phyloP scores from a whole-genome alignment of 2,329 filamentous ascomycete species.

The Fusarium guadeloupense region DNA sequence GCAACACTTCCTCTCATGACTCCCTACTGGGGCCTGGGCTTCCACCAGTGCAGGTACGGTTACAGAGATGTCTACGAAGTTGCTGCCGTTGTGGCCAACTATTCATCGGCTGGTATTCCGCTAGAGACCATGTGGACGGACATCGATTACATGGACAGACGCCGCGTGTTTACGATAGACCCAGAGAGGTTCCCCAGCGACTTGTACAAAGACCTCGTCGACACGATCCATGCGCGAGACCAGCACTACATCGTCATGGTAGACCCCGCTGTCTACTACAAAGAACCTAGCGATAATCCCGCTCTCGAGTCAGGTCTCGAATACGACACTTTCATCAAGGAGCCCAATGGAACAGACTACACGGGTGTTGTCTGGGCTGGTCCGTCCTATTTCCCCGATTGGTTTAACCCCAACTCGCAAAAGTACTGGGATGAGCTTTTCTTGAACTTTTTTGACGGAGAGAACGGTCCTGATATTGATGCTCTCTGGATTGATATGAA shows the following conservation, averaged over 20 bases:
- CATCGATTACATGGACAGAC: constrained; percentile 51
- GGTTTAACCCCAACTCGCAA: constrained; percentile 72
- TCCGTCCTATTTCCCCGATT: constrained; percentile 75
- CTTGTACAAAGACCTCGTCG: constrained; percentile 71
- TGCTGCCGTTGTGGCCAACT: constrained; percentile 74
- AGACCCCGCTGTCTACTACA: constrained; percentile 72
- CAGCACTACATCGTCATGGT: constrained; percentile 83
- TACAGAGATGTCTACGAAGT: constrained; percentile 72
- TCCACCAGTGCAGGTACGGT: constrained; percentile 71
- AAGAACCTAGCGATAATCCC: constrained; percentile 52
- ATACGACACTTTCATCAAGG: constrained; percentile 58
- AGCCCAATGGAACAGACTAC: constrained; percentile 63
- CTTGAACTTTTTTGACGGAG: constrained; percentile 67
- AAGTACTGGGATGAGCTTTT: constrained; percentile 77
- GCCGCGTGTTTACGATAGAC: constrained; percentile 66
- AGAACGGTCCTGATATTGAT: constrained; percentile 76
- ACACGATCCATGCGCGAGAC: constrained; percentile 70
- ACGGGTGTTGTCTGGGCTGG: constrained; percentile 83
- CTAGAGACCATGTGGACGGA: constrained; percentile 65
- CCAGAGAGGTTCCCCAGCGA: constrained; percentile 68
- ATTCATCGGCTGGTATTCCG: constrained; percentile 70
- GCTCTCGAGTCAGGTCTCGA: constrained; percentile 50
- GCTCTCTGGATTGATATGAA: constrained; percentile 80
- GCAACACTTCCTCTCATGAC: constrained; percentile 67
- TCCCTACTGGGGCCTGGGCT: constrained; percentile 71